phyloP scores from a whole-genome alignment of 140 eudicot species.

The Flaveria floridana region DNA sequence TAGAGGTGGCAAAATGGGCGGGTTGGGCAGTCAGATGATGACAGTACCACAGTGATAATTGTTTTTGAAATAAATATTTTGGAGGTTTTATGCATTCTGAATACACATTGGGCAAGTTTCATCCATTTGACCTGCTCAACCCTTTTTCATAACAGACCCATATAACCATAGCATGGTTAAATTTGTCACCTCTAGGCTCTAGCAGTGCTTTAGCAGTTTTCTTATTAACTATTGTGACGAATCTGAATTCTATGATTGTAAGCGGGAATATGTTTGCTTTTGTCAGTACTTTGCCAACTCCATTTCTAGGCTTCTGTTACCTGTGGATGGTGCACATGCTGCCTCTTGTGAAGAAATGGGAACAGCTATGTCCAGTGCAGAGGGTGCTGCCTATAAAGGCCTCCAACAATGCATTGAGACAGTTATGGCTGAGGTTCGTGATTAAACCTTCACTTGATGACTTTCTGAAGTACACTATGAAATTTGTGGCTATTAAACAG shows the following conservation, averaged over 20 bases:
- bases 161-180: background rate
- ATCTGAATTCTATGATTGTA: constrained; percentile 11
- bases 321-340: constrained; percentile 99
- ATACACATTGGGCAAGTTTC: background rate
- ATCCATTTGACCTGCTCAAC: constrained; percentile 14
- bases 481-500: too few species aligned
- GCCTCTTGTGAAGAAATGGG: constrained; percentile 85
- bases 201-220: constrained; percentile 1
- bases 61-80: background rate
- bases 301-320: constrained; percentile 84
- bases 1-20: background rate
- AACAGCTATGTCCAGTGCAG: constrained; percentile 75
- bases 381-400: constrained; percentile 74
- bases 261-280: constrained; percentile 10
- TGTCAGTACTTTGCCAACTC: constrained; percentile 86
- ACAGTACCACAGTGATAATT: background rate
- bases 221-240: constrained; percentile 1
- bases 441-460: constrained; percentile 1
- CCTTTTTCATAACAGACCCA: background rate
- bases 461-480: background rate
- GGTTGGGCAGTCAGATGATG: background rate
- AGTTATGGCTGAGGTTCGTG: constrained; percentile 75
- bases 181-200: background rate
- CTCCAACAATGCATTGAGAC: constrained; percentile 82
- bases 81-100: constrained; percentile 4